Conservation (phyloP, 371 early-diverging fungal species). For the Chytridium lagenaria region DNA sequence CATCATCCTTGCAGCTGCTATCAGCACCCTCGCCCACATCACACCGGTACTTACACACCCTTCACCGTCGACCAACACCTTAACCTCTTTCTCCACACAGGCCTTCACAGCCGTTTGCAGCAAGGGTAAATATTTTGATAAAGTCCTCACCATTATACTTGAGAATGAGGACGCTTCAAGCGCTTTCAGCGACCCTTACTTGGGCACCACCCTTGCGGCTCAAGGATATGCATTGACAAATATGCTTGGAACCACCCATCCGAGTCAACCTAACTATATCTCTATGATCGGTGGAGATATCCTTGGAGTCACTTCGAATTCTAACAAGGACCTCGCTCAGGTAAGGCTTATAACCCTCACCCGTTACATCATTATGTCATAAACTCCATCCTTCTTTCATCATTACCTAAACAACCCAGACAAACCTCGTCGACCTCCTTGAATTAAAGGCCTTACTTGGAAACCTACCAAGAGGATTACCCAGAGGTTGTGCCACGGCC, state of each 20-base stretch:
- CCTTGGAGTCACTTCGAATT: not conserved
- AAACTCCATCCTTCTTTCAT: not conserved
- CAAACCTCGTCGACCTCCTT: conserved; percentile 64
- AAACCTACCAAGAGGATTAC: conserved; percentile 67
- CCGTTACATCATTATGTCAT: too few relatives aligned
- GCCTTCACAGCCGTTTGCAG: too few relatives aligned
- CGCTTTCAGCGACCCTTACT: conserved; percentile 49
- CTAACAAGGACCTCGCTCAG: not conserved
- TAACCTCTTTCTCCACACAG: too few relatives aligned
- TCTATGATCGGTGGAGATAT: conserved; percentile 50
- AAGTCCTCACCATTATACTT: too few relatives aligned
- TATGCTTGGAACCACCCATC: conserved; percentile 58
- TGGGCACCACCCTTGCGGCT: conserved; percentile 30
- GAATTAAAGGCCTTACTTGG: conserved; percentile 71
- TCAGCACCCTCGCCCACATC: too few relatives aligned
- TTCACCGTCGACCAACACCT: too few relatives aligned
- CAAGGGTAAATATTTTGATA: too few relatives aligned
- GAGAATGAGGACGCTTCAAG: too few relatives aligned
- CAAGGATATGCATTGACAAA: conserved; percentile 57
- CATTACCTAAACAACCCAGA: not conserved
- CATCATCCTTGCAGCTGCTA: too few relatives aligned
- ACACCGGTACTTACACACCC: too few relatives aligned
- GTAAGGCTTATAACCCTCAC: too few relatives aligned
- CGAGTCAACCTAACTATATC: conserved; percentile 59
- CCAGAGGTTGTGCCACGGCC: conserved; percentile 59